Evolutionary conservation across 2,329 filamentous ascomycete genomes (phyloP).

Genomic region (Nigrospora sphaerica): DNA sequence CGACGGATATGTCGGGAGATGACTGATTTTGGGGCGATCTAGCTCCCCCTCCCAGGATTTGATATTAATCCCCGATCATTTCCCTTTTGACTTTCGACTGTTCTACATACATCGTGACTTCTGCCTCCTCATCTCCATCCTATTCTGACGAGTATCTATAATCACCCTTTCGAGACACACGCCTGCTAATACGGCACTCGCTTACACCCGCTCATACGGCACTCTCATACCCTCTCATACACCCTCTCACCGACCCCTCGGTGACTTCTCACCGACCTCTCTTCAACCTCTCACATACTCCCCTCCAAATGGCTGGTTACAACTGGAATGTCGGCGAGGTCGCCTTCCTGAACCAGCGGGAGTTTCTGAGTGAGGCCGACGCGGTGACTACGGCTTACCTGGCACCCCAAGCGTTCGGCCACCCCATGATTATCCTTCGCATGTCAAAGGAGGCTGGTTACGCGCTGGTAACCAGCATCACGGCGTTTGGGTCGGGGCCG

Average conservation of each 20-base stretch:
- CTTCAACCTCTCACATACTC: too few species aligned
- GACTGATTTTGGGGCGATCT: too few species aligned
- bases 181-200: background rate
- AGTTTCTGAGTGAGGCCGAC: constrained; percentile 10
- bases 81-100: too few species aligned
- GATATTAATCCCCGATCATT: too few species aligned
- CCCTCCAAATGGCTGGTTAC: background rate
- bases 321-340: constrained; percentile 18
- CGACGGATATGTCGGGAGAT: too few species aligned
- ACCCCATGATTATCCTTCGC: constrained; percentile 26
- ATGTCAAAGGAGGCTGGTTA: constrained; percentile 6
- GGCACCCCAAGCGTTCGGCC: constrained; percentile 11
- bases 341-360: constrained; percentile 16
- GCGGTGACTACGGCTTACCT: constrained; percentile 13
- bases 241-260: background rate
- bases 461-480: constrained; percentile 22
- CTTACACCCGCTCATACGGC: background rate
- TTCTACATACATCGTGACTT: too few species aligned
- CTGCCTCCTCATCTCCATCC: too few species aligned
- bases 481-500: constrained; percentile 19
- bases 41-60: too few species aligned
- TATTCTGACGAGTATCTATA: background rate
- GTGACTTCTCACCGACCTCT: too few species aligned
- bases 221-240: background rate
- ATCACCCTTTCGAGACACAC: background rate